A percentile compares a stretch with the other conserved stretches of the same genome.
Evolutionary conservation across 1,284 basidiomycete genomes (phyloP).

Genomic region (Clitocybe nebularis): DNA sequence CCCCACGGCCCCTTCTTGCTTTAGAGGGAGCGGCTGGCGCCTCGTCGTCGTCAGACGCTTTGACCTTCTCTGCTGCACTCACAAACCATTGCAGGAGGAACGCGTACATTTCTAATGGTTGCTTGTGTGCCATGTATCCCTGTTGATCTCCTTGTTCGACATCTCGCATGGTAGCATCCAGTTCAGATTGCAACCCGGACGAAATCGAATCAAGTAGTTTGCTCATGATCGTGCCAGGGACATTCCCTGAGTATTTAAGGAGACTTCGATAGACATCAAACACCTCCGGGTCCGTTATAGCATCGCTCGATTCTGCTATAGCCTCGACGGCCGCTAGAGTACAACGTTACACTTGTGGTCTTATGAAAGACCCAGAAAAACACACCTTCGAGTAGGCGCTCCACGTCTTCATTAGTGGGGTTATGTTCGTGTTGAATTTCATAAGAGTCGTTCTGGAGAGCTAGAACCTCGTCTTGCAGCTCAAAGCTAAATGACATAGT

Average conservation of each 20-base stretch:
- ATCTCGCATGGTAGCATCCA: conserved; percentile 65
- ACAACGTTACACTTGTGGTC: conserved; percentile 5
- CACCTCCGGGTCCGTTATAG: conserved; percentile 59
- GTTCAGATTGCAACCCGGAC: conserved; percentile 66
- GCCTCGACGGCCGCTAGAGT: conserved; percentile 67
- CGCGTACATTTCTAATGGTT: conserved; percentile 81
- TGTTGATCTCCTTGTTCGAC: conserved; percentile 71
- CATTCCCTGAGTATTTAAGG: conserved; percentile 62
- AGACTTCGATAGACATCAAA: conserved; percentile 81
- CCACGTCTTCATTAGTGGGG: conserved; percentile 37
- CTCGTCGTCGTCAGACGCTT: conserved; percentile 52
- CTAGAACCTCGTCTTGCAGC: conserved; percentile 72
- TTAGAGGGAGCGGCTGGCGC: conserved; percentile 46
- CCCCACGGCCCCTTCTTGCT: conserved; percentile 53
- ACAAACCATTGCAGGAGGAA: conserved; percentile 89
- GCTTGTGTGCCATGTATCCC: conserved; percentile 63
- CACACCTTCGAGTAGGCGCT: conserved; percentile 48
- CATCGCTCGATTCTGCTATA: conserved; percentile 68
- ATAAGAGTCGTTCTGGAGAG: conserved; percentile 59
- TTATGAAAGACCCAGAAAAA: conserved; percentile 7
- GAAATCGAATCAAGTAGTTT: conserved; percentile 77
- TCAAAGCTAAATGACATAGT: conserved; percentile 45
- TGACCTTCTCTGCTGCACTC: conserved; percentile 70
- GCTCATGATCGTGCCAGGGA: conserved; percentile 61
- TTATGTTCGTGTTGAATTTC: conserved; percentile 65